A percentile compares a stretch with the other conserved stretches of the same genome.
phyloP scores from a whole-genome alignment of 179 eudicot species.

The Silene vulgaris region DNA sequence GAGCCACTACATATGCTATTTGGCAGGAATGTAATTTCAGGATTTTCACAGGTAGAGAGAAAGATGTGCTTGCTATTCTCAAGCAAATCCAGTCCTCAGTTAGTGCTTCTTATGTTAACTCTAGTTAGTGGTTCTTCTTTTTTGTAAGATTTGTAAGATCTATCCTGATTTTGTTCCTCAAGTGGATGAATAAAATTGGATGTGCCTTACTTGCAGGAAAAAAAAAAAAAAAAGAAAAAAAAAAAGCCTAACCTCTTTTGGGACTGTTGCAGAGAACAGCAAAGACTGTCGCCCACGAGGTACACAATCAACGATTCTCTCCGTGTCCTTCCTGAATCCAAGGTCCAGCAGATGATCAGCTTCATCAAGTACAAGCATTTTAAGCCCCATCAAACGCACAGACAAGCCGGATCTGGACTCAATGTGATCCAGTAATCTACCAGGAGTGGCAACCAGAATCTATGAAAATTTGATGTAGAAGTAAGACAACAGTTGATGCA shows the following conservation, averaged over 20 bases:
- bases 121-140: no score
- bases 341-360: conserved; percentile 86
- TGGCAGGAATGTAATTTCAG: no score
- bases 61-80: no score
- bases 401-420: conserved; percentile 79
- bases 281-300: conserved; percentile 85
- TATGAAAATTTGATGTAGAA: conserved; percentile 24
- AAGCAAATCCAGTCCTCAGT: no score
- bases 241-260: conserved; percentile 63
- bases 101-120: no score
- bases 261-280: conserved; percentile 80
- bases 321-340: conserved; percentile 85
- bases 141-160: no score
- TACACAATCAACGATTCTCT: conserved; percentile 83
- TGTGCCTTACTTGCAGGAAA: no score
- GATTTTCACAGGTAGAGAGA: no score
- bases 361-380: conserved; percentile 89
- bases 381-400: conserved; percentile 69
- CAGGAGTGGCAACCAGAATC: conserved; percentile 94
- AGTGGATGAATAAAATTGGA: no score
- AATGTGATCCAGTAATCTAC: conserved; percentile 88
- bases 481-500: background rate
- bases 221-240: no score
- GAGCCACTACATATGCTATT: no score
- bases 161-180: no score